phyloP scores from a whole-genome alignment of 2,329 filamentous ascomycete genomes.

The Beauveria scarabaeidicola region DNA sequence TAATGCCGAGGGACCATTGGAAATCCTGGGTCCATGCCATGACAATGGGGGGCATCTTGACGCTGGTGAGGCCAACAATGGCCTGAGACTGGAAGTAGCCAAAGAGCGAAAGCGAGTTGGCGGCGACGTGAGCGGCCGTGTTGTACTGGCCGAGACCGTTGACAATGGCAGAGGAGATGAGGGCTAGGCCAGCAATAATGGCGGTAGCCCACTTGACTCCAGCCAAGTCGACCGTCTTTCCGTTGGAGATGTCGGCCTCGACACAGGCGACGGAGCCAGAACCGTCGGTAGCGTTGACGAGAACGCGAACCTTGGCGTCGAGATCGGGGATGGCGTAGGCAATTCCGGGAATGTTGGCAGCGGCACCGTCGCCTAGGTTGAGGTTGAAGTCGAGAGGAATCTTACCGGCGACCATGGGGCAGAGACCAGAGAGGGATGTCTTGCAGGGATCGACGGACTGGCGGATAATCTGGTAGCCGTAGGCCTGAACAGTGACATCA shows the following conservation, averaged over 20 bases:
- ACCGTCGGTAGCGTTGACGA: constrained; percentile 61
- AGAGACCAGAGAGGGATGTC: constrained; percentile 62
- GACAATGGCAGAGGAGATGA: constrained; percentile 79
- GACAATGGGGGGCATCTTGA: constrained; percentile 78
- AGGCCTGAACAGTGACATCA: constrained; percentile 67
- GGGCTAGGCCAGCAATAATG: constrained; percentile 73
- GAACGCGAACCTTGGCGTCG: constrained; percentile 74
- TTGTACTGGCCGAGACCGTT: constrained; percentile 90
- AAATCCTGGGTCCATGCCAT: constrained; percentile 95
- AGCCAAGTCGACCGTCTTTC: constrained; percentile 81
- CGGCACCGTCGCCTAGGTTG: constrained; percentile 45
- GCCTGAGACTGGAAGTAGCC: constrained; percentile 93
- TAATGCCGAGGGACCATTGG: constrained; percentile 96
- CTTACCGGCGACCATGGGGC: constrained; percentile 82
- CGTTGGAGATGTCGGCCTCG: constrained; percentile 80
- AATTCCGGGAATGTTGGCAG: constrained; percentile 66
- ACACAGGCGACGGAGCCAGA: constrained; percentile 70
- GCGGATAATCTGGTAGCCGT: constrained; percentile 67
- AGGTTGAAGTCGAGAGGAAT: constrained; percentile 69
- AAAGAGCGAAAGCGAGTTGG: constrained; percentile 86
- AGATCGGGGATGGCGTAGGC: constrained; percentile 87
- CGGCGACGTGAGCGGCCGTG: constrained; percentile 87
- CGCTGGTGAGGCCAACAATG: constrained; percentile 76
- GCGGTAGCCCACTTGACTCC: constrained; percentile 87
- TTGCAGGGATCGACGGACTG: constrained; percentile 68